Evolutionary conservation across 1,284 basidiomycete species (phyloP), one percentile per base, ranked within the genome.

Genomic region (Sporisorium iseilematis-ciliati): DNA sequence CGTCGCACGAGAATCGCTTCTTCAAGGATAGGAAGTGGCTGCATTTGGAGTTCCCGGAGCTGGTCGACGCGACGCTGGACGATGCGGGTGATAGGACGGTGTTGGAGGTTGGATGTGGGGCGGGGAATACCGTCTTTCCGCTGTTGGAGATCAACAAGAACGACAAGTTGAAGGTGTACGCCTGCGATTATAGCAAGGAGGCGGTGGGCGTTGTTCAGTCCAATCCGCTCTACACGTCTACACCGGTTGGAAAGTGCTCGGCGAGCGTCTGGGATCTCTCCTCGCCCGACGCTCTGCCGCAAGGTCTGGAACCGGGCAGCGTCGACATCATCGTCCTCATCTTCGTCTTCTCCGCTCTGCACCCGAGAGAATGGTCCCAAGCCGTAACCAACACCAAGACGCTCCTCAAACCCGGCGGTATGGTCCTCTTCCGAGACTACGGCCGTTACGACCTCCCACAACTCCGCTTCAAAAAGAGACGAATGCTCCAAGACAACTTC

Each of bases 71-170:
- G 25, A 82, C 77, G 11, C 26, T 63, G 51, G 43, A 41, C 4
- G 73, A 53, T 29, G 78, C 69, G 31, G 74, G 73, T 14, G 45
- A 31, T 3, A 78, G 50, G 53, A 69, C 64, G 20, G 73, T 85
- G 20, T 49, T 85, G 12, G 83, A 85, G 33, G 79, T 85, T 0
- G 83, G 83, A 2, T 85, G 83, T 61, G 83, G 83, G 0, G 83
- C 94, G 18, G 97, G 97, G 26, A 97, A 97, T 83, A 93, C 95
- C 2, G 90, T 95, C 0, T 98, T 97, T 80, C 97, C 97, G 0
- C 87, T 97, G 2, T 87, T 97, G 14, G 88, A 90, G 49, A 87
- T 90, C 43, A 98, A 97, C 84, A 86, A 90, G 82, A 99, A 99
- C 84, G 90, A 93, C 0, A 84, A 89, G 0, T 89, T 99, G 21